phyloP scores from a whole-genome alignment of 1,284 basidiomycete genomes.

The Trichosporon faecale region DNA sequence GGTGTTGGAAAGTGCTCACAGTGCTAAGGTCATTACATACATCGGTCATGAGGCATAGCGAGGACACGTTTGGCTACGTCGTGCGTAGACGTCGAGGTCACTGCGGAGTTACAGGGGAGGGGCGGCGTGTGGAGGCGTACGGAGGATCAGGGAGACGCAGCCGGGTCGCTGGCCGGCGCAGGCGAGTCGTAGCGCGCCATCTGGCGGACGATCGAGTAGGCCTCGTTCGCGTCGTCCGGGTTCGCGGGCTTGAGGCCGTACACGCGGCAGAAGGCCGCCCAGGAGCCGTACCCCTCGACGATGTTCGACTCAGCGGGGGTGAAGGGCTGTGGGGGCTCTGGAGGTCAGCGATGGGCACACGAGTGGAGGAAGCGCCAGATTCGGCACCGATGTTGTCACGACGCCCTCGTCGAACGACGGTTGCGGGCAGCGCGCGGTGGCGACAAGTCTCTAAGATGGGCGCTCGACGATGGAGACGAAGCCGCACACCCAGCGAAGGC shows the following conservation, averaged over 20 bases:
- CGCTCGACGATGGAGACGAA: no score
- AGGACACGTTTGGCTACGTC: no score
- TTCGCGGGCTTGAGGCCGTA: background rate
- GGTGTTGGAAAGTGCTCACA: no score
- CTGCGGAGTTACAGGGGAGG: no score
- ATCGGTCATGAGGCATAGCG: background rate
- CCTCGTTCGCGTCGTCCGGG: constrained; percentile 4
- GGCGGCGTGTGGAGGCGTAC: no score
- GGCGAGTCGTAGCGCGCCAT: constrained; percentile 2
- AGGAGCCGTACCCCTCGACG: constrained; percentile 4
- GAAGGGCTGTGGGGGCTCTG: background rate
- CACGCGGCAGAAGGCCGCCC: background rate
- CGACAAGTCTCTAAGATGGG: background rate
- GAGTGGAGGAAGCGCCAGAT: background rate
- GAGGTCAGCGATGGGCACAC: background rate
- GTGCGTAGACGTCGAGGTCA: no score
- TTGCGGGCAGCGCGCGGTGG: background rate
- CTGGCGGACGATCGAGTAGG: background rate
- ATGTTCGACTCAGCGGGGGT: background rate
- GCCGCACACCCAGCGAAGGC: no score
- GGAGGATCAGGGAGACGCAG: background rate
- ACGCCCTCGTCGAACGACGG: no score
- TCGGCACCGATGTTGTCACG: no score
- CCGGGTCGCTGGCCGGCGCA: background rate
- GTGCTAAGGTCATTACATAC: background rate